phyloP scores from a whole-genome alignment of 179 eudicot genomes.

The Silene vulgaris region DNA sequence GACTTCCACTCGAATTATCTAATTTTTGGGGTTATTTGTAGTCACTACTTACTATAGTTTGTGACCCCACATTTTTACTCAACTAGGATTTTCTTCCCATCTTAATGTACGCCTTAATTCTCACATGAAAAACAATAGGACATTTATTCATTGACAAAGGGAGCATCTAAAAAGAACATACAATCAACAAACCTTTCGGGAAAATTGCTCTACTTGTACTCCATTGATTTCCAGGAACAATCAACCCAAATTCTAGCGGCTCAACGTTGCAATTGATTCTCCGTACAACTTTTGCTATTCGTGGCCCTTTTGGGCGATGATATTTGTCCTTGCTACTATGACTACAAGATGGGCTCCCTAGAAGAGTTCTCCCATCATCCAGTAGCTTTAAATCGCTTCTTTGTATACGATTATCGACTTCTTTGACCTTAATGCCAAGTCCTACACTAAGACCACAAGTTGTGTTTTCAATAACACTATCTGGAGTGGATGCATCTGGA shows the following conservation, averaged over 20 bases:
- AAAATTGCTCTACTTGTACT: slow-evolving; percentile 75
- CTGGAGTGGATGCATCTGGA: slow-evolving; percentile 29
- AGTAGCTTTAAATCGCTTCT: slow-evolving; percentile 35
- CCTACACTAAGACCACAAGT: slow-evolving; percentile 36
- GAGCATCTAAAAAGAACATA: slow-evolving; percentile 2
- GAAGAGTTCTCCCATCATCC: slow-evolving; percentile 36
- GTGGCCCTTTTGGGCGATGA: slow-evolving; percentile 85
- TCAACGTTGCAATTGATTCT: slow-evolving; percentile 82
- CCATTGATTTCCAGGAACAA: slow-evolving; percentile 70
- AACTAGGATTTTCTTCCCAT: background rate
- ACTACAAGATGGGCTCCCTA: slow-evolving; percentile 50
- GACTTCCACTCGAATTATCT: background rate
- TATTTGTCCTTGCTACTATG: slow-evolving; percentile 56
- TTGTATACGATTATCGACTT: slow-evolving; percentile 30
- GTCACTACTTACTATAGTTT: background rate
- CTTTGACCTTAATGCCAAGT: slow-evolving; percentile 32
- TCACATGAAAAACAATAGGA: background rate
- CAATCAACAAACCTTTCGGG: slow-evolving; percentile 64
- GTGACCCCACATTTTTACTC: background rate
- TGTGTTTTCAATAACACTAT: slow-evolving; percentile 29
- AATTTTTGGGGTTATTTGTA: background rate
- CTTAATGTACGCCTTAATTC: background rate
- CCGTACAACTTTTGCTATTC: slow-evolving; percentile 85
- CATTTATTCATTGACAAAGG: background rate
- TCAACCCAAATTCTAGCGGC: slow-evolving; percentile 57